Conservation (phyloP, 2,329 filamentous ascomycete species). For the Thelonectria blattea region DNA sequence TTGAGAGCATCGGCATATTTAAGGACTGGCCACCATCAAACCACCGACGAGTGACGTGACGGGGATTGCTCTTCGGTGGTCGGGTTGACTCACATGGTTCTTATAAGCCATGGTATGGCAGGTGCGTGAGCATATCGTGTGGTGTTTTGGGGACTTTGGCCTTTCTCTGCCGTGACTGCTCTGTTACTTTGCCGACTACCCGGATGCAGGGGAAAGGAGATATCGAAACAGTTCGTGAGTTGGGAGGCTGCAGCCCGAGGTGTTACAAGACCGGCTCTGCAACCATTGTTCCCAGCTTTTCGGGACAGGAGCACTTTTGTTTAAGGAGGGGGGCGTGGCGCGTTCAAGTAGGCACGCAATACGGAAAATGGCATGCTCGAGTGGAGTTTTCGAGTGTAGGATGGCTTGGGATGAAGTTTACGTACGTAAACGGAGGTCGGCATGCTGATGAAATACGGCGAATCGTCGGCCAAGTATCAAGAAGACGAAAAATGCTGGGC, state of each 20-base stretch:
- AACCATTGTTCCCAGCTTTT: neutral
- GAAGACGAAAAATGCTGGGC: neutral
- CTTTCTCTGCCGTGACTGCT: neutral
- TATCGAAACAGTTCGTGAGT: neutral
- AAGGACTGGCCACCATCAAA: neutral
- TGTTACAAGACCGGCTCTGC: neutral
- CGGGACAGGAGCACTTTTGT: neutral
- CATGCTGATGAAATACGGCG: neutral
- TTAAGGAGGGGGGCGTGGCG: neutral
- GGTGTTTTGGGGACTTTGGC: neutral
- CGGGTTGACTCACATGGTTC: neutral
- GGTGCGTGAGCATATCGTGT: neutral
- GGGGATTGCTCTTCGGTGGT: neutral
- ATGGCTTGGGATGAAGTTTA: neutral
- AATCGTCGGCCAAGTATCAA: conserved; percentile 13
- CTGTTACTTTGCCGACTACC: neutral
- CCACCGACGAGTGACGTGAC: neutral
- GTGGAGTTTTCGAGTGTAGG: neutral
- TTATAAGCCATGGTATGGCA: neutral
- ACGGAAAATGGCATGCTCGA: neutral
- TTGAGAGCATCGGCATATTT: neutral
- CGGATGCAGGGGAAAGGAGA: neutral
- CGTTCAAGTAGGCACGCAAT: neutral
- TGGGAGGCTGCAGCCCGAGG: neutral
- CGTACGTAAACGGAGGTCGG: neutral